A percentile compares a stretch with the other conserved stretches of the same genome.
Evolutionary conservation across 257 asterid genomes (phyloP).

Genomic region (Fraxinus excelsior): DNA sequence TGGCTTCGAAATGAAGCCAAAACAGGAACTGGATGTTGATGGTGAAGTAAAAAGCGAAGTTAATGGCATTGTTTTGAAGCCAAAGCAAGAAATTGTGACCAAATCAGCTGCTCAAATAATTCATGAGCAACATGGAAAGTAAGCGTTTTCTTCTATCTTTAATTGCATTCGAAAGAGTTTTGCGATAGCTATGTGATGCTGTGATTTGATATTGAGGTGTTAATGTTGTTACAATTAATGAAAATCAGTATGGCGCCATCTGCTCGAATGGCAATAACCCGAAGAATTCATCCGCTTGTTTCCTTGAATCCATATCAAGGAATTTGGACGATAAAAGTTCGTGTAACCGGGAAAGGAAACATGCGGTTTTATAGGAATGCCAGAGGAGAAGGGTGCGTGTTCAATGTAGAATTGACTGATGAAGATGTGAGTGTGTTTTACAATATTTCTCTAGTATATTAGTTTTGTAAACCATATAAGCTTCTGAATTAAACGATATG

Average conservation of each 20-base stretch:
- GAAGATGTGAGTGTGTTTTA: slow-evolving; percentile 67
- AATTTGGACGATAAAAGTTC: slow-evolving; percentile 84
- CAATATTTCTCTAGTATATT: not conserved
- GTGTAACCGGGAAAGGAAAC: slow-evolving; percentile 79
- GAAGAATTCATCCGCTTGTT: slow-evolving; percentile 83
- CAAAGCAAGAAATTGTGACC: slow-evolving; percentile 64
- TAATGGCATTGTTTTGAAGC: slow-evolving; percentile 47
- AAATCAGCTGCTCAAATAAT: slow-evolving; percentile 91
- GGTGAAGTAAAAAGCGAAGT: slow-evolving; percentile 17
- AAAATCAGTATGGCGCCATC: slow-evolving; percentile 73
- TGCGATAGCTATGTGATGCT: not conserved
- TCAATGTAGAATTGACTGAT: slow-evolving; percentile 94
- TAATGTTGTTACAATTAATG: not conserved
- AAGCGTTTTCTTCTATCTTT: slow-evolving; percentile 22
- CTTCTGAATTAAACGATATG: slow-evolving; percentile 3
- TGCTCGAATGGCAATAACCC: slow-evolving; percentile 83
- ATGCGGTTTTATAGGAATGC: slow-evolving; percentile 78
- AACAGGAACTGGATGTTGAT: slow-evolving; percentile 36
- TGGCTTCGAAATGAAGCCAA: slow-evolving; percentile 31
- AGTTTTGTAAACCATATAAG: not conserved
- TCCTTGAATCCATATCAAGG: slow-evolving; percentile 95
- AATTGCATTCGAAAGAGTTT: not conserved
- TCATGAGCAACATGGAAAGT: slow-evolving; percentile 79
- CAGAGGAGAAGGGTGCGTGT: slow-evolving; percentile 95
- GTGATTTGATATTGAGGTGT: not conserved